Evolutionary conservation across 2,329 filamentous ascomycete genomes (phyloP).

Genomic region (Fusarium sp.): DNA sequence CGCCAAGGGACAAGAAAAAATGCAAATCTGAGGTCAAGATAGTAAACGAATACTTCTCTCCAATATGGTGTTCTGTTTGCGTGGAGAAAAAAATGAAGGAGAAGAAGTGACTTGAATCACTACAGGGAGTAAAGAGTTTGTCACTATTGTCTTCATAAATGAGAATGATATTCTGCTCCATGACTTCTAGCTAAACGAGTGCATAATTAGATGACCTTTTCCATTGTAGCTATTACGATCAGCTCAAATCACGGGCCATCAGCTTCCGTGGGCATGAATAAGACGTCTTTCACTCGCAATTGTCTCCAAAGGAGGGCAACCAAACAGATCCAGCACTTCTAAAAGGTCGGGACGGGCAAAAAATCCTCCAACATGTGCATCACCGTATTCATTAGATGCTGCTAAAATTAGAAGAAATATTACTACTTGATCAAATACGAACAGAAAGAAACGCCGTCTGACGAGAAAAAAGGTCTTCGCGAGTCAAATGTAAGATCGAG

Average conservation of each 20-base stretch:
- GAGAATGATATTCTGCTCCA: too few relatives aligned
- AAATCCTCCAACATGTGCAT: neutral
- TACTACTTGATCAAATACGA: neutral
- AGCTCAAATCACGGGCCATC: neutral
- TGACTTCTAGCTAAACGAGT: neutral
- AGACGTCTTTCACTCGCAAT: rapidly evolving
- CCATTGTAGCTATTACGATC: too few relatives aligned
- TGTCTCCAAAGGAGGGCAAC: neutral
- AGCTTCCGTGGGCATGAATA: rapidly evolving
- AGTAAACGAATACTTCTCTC: neutral
- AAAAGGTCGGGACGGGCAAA: too few relatives aligned
- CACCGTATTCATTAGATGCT: neutral
- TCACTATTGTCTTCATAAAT: neutral
- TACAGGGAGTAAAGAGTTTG: too few relatives aligned
- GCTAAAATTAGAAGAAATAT: neutral
- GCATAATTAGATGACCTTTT: rapidly evolving
- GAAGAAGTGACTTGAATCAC: neutral
- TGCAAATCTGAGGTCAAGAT: neutral
- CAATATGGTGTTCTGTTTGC: neutral
- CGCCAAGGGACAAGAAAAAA: neutral
- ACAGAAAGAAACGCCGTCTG: neutral
- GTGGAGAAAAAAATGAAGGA: neutral
- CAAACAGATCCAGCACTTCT: too few relatives aligned
- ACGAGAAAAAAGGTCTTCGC: neutral
- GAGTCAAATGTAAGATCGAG: neutral